Evolutionary conservation across 2,329 filamentous ascomycete genomes (phyloP).

Genomic region (Talaromyces sp.): DNA sequence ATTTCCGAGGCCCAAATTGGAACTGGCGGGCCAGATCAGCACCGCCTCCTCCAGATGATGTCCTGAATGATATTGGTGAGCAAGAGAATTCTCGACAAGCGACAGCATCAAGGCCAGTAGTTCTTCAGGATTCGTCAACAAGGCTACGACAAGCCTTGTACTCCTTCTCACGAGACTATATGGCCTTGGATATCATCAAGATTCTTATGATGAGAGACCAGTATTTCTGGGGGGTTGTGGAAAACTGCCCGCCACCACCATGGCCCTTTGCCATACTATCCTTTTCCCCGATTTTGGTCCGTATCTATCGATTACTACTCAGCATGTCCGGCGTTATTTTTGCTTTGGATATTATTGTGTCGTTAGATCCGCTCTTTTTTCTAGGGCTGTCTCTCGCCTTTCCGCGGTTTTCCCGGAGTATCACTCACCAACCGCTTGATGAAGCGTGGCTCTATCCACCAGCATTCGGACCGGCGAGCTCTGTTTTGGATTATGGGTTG

Average conservation of each 20-base stretch:
- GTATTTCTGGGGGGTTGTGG: conserved; percentile 63
- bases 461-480: conserved; percentile 48
- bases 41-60: conserved; percentile 25
- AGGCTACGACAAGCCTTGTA: conserved; percentile 45
- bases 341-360: conserved; percentile 59
- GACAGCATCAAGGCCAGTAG: conserved; percentile 13
- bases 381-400: conserved; percentile 46
- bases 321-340: conserved; percentile 53
- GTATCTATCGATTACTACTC: conserved; percentile 53
- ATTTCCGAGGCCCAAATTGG: conserved; percentile 58
- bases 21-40: conserved; percentile 51
- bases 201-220: conserved; percentile 68
- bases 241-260: conserved; percentile 40
- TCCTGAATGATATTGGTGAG: conserved; percentile 19
- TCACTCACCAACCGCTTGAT: conserved; percentile 55
- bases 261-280: conserved; percentile 40
- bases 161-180: conserved; percentile 53
- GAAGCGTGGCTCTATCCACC: conserved; percentile 59
- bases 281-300: conserved; percentile 44
- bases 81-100: conserved; percentile 6
- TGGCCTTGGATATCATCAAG: conserved; percentile 66
- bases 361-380: conserved; percentile 57
- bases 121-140: conserved; percentile 33
- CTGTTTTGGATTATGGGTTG: conserved; percentile 58
- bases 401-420: conserved; percentile 50